phyloP scores from a whole-genome alignment of 495 filamentous ascomycete species.

The Hypoxylon lenormandii region DNA sequence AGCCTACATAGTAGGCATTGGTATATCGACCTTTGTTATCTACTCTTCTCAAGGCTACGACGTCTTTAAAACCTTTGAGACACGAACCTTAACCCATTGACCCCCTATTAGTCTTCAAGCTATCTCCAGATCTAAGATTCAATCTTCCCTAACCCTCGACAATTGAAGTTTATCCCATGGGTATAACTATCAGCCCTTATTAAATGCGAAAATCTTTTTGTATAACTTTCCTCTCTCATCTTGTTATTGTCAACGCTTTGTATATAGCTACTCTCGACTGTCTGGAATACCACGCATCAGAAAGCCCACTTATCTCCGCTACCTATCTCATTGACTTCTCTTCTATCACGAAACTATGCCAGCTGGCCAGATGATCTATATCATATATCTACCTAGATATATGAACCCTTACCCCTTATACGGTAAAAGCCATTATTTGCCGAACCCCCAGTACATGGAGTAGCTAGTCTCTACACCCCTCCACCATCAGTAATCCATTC shows the following conservation, averaged over 20 bases:
- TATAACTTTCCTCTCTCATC: constrained; percentile 6
- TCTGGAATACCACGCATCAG: not conserved
- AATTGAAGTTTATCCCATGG: constrained; percentile 7
- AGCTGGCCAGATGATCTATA: constrained; percentile 6
- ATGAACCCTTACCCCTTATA: constrained; percentile 25
- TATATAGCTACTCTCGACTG: constrained; percentile 10
- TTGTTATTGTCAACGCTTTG: constrained; percentile 13
- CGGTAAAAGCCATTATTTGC: constrained; percentile 33
- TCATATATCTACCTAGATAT: constrained; percentile 12
- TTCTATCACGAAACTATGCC: constrained; percentile 17
- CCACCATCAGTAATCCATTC: constrained; percentile 39
- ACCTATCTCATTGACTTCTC: constrained; percentile 6
- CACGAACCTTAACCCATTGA: constrained; percentile 29
- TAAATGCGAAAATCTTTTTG: constrained; percentile 26
- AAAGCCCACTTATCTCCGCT: too few species aligned
- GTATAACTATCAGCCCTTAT: constrained; percentile 9
- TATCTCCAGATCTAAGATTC: constrained; percentile 36
- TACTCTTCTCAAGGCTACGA: constrained; percentile 1
- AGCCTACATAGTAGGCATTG: not conserved
- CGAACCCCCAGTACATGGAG: constrained; percentile 32
- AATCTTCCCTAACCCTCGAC: constrained; percentile 23
- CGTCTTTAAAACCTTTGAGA: constrained; percentile 5
- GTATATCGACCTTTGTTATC: constrained; percentile 5
- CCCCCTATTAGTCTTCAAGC: too few species aligned
- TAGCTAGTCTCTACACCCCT: constrained; percentile 36